Conservation (phyloP, 2,329 filamentous ascomycete genomes). For the Fusarium foetens region DNA sequence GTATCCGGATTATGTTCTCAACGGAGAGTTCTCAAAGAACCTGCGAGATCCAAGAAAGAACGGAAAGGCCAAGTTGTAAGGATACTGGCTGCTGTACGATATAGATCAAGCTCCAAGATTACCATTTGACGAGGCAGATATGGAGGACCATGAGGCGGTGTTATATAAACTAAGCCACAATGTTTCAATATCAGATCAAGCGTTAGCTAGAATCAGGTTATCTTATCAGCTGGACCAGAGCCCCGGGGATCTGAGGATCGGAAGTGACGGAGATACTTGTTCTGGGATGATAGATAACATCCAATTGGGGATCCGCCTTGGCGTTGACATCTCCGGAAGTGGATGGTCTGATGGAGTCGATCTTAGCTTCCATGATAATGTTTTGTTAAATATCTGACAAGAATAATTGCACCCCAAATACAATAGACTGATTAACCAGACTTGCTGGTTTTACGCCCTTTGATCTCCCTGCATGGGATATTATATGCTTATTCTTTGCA, state of each 20-base stretch:
- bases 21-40: constrained; percentile 48
- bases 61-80: constrained; percentile 54
- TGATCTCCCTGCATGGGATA: background rate
- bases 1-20: constrained; percentile 63
- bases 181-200: background rate
- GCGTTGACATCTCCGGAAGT: constrained; percentile 23
- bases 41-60: constrained; percentile 50
- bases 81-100: background rate
- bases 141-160: background rate
- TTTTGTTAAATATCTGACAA: background rate
- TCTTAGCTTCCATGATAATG: background rate
- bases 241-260: background rate
- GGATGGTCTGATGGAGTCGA: constrained; percentile 13
- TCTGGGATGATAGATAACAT: constrained; percentile 22
- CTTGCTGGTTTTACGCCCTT: background rate
- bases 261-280: constrained; percentile 34
- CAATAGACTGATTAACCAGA: too few relatives aligned
- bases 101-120: background rate
- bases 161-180: background rate
- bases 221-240: constrained; percentile 11
- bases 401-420: background rate
- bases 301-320: constrained; percentile 7
- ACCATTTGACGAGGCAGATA: background rate
- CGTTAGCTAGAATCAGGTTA: background rate
- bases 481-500: background rate